These are phyloP conservation scores for Spirogloea muscicola DNA, from an alignment of 139 green algal species.

Conservation along the genomic window DNA sequence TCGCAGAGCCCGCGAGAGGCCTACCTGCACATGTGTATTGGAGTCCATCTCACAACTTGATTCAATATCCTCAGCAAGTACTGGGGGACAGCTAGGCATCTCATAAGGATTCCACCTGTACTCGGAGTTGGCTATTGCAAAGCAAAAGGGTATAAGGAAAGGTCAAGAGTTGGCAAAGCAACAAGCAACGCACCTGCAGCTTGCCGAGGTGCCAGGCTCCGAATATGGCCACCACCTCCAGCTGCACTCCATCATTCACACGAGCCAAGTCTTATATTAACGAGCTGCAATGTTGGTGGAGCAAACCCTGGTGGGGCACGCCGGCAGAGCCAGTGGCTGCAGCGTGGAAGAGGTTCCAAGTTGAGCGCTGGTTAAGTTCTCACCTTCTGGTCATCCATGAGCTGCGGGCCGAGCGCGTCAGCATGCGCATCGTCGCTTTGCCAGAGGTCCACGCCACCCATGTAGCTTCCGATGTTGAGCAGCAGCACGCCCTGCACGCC, in stretches of 20 bases:
- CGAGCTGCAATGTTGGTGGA: too few species aligned
- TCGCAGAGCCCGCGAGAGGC: slow-evolving; percentile 51
- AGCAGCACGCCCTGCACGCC: slow-evolving; percentile 37
- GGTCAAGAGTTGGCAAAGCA: not conserved
- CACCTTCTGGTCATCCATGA: slow-evolving; percentile 23
- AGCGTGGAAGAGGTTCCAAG: too few species aligned
- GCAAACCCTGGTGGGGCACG: too few species aligned
- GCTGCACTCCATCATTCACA: too few species aligned
- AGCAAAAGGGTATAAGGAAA: not conserved
- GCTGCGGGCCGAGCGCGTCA: slow-evolving; percentile 18
- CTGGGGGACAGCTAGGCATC: too few species aligned
- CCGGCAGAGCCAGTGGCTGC: too few species aligned
- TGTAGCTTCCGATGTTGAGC: slow-evolving; percentile 49
- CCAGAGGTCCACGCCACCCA: slow-evolving; percentile 48
- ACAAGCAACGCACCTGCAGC: slow-evolving; percentile 57
- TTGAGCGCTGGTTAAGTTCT: too few species aligned
- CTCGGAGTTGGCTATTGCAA: not conserved
- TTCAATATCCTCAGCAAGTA: too few species aligned
- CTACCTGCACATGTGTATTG: slow-evolving; percentile 38
- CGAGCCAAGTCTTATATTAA: too few species aligned
- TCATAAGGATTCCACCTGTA: slow-evolving; percentile 17
- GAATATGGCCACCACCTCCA: slow-evolving; percentile 71
- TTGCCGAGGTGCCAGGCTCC: slow-evolving; percentile 72
- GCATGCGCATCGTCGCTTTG: slow-evolving; percentile 42
- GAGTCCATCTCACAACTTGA: too few species aligned